phyloP scores from a whole-genome alignment of 768 basidiomycete species.

The Rhodosporidiobolus sp. region DNA sequence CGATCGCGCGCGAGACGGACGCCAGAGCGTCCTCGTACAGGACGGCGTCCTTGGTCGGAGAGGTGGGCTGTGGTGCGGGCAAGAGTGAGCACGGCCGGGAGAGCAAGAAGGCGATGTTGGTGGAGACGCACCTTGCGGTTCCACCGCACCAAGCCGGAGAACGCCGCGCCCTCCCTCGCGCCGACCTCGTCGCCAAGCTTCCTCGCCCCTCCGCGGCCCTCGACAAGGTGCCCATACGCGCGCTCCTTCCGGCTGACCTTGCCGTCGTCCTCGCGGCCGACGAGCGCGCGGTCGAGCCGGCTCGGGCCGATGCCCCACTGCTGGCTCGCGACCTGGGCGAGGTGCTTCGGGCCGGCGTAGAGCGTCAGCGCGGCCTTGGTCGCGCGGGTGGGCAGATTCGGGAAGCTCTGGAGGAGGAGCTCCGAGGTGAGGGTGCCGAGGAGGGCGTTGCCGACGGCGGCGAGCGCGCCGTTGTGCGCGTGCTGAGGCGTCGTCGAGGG shows the following conservation, averaged over 20 bases:
- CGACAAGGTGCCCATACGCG: slow-evolving; percentile 39
- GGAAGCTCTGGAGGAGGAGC: slow-evolving; percentile 69
- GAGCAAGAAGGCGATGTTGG: background rate
- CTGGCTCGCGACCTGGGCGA: slow-evolving; percentile 78
- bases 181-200: slow-evolving; percentile 26
- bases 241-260: slow-evolving; percentile 26
- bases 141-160: slow-evolving; percentile 73
- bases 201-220: slow-evolving; percentile 39
- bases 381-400: slow-evolving; percentile 85
- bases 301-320: slow-evolving; percentile 47
- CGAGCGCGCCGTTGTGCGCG: slow-evolving; percentile 70
- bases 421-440: slow-evolving; percentile 88
- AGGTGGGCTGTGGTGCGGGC: slow-evolving; percentile 32
- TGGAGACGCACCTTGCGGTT: slow-evolving; percentile 63
- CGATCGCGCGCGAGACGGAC: slow-evolving; percentile 77
- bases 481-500: slow-evolving; percentile 56
- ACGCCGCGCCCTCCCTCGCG: slow-evolving; percentile 56
- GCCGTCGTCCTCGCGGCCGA: slow-evolving; percentile 30
- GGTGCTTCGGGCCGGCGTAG: slow-evolving; percentile 80
- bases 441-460: slow-evolving; percentile 75
- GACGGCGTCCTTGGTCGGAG: slow-evolving; percentile 29
- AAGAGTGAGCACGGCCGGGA: background rate
- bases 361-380: slow-evolving; percentile 87
- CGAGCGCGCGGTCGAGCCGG: slow-evolving; percentile 20
- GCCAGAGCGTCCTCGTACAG: slow-evolving; percentile 86